Evolutionary conservation across 2,329 filamentous ascomycete species (phyloP).

Genomic region (Dothistroma septosporum): DNA sequence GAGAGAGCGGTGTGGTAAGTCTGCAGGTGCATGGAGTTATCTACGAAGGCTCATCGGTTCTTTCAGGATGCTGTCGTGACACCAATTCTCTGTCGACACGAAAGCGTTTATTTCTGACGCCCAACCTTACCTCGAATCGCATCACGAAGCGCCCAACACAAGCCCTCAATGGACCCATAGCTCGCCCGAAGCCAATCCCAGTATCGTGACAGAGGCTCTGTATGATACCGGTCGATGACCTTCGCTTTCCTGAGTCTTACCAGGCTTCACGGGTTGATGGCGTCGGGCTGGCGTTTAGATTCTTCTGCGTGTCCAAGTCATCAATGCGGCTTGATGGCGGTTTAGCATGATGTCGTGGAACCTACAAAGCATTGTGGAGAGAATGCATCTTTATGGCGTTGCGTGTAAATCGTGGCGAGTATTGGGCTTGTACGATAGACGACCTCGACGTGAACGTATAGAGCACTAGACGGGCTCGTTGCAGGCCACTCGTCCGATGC

Average conservation of each 20-base stretch:
- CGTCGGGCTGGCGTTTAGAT: not conserved
- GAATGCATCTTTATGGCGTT: not conserved
- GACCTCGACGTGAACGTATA: not conserved
- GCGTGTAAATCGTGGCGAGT: not conserved
- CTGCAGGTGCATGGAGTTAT: not conserved
- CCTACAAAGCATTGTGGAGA: not conserved
- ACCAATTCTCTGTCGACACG: conserved; percentile 17
- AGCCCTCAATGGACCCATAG: not conserved
- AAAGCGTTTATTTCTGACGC: conserved; percentile 10
- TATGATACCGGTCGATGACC: not conserved
- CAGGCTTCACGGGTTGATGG: not conserved
- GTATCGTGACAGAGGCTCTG: not conserved
- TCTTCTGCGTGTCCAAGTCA: not conserved
- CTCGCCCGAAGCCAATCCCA: not conserved
- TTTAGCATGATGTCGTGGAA: not conserved
- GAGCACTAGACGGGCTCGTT: not conserved
- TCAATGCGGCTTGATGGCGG: not conserved
- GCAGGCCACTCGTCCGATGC: not conserved
- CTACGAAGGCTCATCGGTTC: not conserved
- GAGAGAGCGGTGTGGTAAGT: conserved; percentile 16
- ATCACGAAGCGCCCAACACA: not conserved
- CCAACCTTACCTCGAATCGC: conserved; percentile 2
- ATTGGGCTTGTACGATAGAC: not conserved
- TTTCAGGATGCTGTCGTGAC: conserved; percentile 16
- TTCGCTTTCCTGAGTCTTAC: not conserved